phyloP scores from a whole-genome alignment of 345 rosid species.

The Microcos paniculata region DNA sequence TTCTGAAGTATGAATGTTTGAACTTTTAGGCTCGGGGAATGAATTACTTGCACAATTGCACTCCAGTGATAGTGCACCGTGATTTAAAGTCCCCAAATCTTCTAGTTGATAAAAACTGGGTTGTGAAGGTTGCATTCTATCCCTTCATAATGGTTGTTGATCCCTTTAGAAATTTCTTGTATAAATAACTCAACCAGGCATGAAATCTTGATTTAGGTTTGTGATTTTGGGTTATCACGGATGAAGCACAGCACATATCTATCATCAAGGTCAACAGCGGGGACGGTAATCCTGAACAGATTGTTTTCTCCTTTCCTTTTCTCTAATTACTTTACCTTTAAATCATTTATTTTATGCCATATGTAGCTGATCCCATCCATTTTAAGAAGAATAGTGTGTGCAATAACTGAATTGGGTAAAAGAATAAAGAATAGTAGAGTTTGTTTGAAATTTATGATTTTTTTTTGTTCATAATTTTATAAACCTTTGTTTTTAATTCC shows the following conservation, averaged over 20 bases:
- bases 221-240: constrained; percentile 90
- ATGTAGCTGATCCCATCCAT: not conserved
- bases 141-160: constrained; percentile 4
- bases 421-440: too few relatives aligned
- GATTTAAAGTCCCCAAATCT: constrained; percentile 96
- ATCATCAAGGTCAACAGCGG: constrained; percentile 91
- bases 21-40: constrained; percentile 89
- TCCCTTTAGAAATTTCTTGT: constrained; percentile 7
- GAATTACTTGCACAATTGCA: constrained; percentile 93
- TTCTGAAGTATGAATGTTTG: constrained; percentile 22
- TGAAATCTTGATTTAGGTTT: constrained; percentile 50
- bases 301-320: not conserved
- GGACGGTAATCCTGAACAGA: constrained; percentile 59
- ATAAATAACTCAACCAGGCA: constrained; percentile 9
- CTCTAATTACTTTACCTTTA: not conserved
- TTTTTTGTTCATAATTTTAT: too few relatives aligned
- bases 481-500: not conserved
- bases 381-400: not conserved
- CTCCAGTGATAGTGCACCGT: constrained; percentile 82
- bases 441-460: too few relatives aligned
- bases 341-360: not conserved
- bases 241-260: constrained; percentile 95
- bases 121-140: constrained; percentile 61
- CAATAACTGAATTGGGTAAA: too few relatives aligned
- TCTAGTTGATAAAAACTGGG: constrained; percentile 95